Conservation (phyloP, 2,329 filamentous ascomycete species). For the Elsinoe arachidis region DNA sequence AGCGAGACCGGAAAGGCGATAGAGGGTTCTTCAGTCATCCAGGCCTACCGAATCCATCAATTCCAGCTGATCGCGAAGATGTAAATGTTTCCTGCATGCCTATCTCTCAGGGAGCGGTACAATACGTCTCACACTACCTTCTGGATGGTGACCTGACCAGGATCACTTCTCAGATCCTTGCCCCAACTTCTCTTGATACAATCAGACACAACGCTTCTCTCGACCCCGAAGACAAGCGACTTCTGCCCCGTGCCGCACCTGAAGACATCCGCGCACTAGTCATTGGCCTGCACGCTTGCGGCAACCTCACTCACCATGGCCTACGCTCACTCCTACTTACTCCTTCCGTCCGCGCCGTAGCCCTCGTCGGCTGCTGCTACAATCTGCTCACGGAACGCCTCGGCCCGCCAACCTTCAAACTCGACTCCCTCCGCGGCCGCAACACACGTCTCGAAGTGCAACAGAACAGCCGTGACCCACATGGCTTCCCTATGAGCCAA, state of each 20-base stretch:
- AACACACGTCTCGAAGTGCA: slow-evolving; percentile 62
- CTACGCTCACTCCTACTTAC: slow-evolving; percentile 80
- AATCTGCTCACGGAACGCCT: slow-evolving; percentile 89
- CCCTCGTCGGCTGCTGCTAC: slow-evolving; percentile 97
- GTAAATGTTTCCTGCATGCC: slow-evolving; percentile 40
- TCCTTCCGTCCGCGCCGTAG: slow-evolving; percentile 75
- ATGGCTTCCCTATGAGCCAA: slow-evolving; percentile 89
- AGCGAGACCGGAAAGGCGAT: slow-evolving; percentile 13
- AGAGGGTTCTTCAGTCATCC: slow-evolving; percentile 13
- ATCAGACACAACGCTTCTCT: slow-evolving; percentile 17
- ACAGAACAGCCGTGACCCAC: slow-evolving; percentile 66
- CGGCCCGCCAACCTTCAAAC: slow-evolving; percentile 77
- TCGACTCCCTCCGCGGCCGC: slow-evolving; percentile 64
- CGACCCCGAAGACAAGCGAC: slow-evolving; percentile 14
- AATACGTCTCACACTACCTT: slow-evolving; percentile 68
- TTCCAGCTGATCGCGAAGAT: slow-evolving; percentile 14
- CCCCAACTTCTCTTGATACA: neutral
- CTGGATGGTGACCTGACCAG: slow-evolving; percentile 63
- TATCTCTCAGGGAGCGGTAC: slow-evolving; percentile 59
- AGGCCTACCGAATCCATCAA: neutral
- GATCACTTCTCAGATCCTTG: slow-evolving; percentile 55
- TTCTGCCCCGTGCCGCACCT: slow-evolving; percentile 19
- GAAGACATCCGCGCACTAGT: slow-evolving; percentile 58
- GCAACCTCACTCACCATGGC: slow-evolving; percentile 92
- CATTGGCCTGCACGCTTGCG: slow-evolving; percentile 92